phyloP scores from a whole-genome alignment of 176 grass and related monocot species.

The Musa troglodytarum region DNA sequence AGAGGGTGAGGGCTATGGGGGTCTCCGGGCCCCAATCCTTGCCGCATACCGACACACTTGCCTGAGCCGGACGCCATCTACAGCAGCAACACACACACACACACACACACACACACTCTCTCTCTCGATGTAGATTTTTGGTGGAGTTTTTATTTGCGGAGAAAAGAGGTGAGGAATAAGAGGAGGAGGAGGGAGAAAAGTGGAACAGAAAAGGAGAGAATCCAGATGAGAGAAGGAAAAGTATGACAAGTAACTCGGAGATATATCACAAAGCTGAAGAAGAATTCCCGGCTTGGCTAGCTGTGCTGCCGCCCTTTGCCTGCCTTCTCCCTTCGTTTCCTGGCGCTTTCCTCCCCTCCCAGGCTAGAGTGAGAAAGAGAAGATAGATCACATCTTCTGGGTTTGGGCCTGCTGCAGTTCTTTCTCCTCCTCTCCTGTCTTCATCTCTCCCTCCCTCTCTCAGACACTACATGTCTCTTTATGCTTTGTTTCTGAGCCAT shows the following conservation, averaged over 20 bases:
- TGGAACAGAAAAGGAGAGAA: not conserved
- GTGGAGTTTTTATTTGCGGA: slow-evolving; percentile 4
- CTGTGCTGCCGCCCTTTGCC: too few species aligned
- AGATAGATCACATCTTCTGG: slow-evolving; percentile 5
- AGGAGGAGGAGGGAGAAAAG: not conserved
- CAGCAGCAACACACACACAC: too few species aligned
- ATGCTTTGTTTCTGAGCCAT: slow-evolving; percentile 1
- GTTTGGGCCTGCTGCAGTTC: not conserved
- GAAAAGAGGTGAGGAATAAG: not conserved
- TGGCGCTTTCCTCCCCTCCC: too few species aligned
- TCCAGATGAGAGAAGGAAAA: not conserved
- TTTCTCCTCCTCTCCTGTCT: too few species aligned
- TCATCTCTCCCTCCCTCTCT: not conserved
- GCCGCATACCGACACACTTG: too few species aligned
- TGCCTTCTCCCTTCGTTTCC: too few species aligned
- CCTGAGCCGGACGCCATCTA: too few species aligned
- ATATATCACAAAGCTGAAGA: not conserved
- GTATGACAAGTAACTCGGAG: slow-evolving; percentile 19
- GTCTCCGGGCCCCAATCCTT: too few species aligned
- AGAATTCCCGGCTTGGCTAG: too few species aligned
- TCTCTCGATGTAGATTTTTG: too few species aligned
- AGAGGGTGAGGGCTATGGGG: too few species aligned
- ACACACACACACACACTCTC: too few species aligned
- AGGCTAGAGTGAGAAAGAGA: slow-evolving; percentile 1
- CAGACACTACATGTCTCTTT: not conserved